Base-by-base conservation (phyloP, 169 alveolate genomes). In the Ichthyophthirius multifiliis region DNA sequence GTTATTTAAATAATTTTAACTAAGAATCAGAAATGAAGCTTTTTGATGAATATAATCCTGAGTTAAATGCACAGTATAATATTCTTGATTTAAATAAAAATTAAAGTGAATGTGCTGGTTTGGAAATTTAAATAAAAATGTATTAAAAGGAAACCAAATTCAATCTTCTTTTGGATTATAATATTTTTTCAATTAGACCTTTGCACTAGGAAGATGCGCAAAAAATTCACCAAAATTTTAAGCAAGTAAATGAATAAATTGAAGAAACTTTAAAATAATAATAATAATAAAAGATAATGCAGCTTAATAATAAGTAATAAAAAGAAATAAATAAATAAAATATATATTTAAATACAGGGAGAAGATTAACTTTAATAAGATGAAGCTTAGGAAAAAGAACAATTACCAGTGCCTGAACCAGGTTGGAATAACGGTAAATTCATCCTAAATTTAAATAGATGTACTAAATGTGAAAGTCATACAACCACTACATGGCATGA, bases 401-500 rank as follows among this genome's bases (percentile, higher is more conserved):
- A 55, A 5, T 39, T 55, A 16, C 71, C 71, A 12, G 71, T 55
- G 5, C 71, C 71, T 55, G 71, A 55, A 27, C 41, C 71, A 20
- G 12, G 43, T 27, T 89, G 94, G 94, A 86, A 87, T 76, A 44
- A 76, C 27, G 94, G 94, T 4, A 77, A 83, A 76, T 77, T 89
- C 32, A 76, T 82, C n/a, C 27, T 89, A 1, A 83, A 76, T 27
- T 74, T 89, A 5, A 83, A 83, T 32, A 85, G 94, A 80, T 89
- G 94, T 44, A 43, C 65, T 41, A 87, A 83, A 15, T 89, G 94
- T 46, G 83, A 76, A 16, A 46, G 43, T 1, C 94, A 81, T 30
- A 55, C 63, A 1, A 48, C 76, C 32, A 81, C 86, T 12, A 81
- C 82, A 4, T 71, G 86, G 89, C 96, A 92, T 84, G 46, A 85